Base-by-base conservation (phyloP, 768 basidiomycete species). In the Leccinum boreale region DNA sequence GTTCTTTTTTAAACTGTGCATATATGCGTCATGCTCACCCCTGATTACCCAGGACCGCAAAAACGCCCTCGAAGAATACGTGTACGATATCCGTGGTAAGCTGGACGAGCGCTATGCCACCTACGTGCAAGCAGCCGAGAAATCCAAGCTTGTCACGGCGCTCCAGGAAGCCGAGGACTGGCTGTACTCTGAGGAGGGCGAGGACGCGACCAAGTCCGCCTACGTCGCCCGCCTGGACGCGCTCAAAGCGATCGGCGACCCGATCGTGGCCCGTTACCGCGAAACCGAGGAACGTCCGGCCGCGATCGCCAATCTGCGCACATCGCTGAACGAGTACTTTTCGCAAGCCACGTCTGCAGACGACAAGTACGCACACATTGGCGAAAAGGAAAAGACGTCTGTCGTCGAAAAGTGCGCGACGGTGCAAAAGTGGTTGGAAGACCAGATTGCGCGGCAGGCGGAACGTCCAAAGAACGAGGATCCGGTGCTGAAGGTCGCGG, bases 31-130 rank as follows among this genome's bases (percentile, higher is more conserved):
- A 14, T 11, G 21, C 53, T 45, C 21, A 53, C 5, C 14, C n/a
- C 15, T 36, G 35, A 36, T 36, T 14, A 3, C 4, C 9, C 15
- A 96, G 93, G 92, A 98, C 75, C 87, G 92, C 74, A 99, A 98
- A 79, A 99, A 99, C 71, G 94, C 95, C 4, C 86, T 99, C 14
- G 96, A 99, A 77, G 97, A 98, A 77, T 98, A 96, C 78, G 90
- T 98, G 57, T 98, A 98, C 76, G 96, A 98, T 73, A 94, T 82
- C 68, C 90, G 94, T 39, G 79, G 84, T 74, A 96, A 97, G 78
- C 83, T 99, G 59, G 95, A 98, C 36, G 91, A 89, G 49, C 85
- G 89, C 52, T 97, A 91, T 68, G 86, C 87, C 17, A 50, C 83
- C 12, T 98, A 79, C 74, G 90, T 89, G 53, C 81, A 88, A 67